phyloP scores from a whole-genome alignment of 345 rosid genomes.

The Boechera divaricarpa region DNA sequence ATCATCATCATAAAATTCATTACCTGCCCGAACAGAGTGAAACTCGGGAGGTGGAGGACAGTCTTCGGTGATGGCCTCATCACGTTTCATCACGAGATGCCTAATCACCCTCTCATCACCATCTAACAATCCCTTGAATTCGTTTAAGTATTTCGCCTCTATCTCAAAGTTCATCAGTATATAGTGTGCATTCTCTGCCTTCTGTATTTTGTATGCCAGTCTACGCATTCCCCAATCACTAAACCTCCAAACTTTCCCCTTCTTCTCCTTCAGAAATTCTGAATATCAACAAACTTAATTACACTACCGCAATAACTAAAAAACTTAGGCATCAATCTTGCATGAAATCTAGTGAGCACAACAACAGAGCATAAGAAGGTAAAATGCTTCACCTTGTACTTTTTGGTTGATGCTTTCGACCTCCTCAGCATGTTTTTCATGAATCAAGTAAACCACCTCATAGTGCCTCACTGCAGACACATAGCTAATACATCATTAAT shows the following conservation, averaged over 20 bases:
- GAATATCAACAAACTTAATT: constrained; percentile 28
- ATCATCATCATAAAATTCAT: constrained; percentile 62
- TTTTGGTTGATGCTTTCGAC: constrained; percentile 73
- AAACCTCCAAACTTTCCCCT: constrained; percentile 82
- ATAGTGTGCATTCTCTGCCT: constrained; percentile 83
- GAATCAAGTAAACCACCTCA: constrained; percentile 92
- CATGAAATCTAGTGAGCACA: neutral
- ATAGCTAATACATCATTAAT: constrained; percentile 8
- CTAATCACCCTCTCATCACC: constrained; percentile 84
- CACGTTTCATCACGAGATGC: constrained; percentile 86
- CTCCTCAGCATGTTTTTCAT: constrained; percentile 85
- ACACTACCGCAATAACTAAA: constrained; percentile 1
- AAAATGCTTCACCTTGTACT: constrained; percentile 69
- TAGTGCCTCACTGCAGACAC: constrained; percentile 80
- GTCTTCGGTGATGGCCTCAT: constrained; percentile 73
- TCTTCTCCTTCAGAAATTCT: constrained; percentile 86
- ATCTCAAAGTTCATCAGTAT: constrained; percentile 93
- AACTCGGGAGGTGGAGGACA: constrained; percentile 92
- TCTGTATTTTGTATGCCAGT: constrained; percentile 85
- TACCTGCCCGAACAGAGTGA: constrained; percentile 57
- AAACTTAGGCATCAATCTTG: neutral
- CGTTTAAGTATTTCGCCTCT: constrained; percentile 81
- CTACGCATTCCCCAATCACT: constrained; percentile 95
- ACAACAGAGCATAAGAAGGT: constrained; percentile 8
- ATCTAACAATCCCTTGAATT: constrained; percentile 81